phyloP scores from a whole-genome alignment of 441 rosid genomes.

The Flueggea neowawraea region DNA sequence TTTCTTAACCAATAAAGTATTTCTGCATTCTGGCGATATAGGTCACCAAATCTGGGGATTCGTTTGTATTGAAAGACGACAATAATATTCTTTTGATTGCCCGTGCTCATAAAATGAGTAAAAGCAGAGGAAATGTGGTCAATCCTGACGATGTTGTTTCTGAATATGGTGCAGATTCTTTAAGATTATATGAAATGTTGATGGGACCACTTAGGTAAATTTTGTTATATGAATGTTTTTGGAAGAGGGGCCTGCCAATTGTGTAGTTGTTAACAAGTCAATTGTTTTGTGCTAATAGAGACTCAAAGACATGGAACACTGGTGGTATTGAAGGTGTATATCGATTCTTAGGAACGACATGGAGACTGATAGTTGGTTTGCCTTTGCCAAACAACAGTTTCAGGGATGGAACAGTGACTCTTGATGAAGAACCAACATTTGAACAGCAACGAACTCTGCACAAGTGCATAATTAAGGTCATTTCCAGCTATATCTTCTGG shows the following conservation, averaged over 20 bases:
- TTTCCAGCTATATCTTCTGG: constrained; percentile 1
- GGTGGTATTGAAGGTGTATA: constrained; percentile 97
- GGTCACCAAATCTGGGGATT: constrained; percentile 83
- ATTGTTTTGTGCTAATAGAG: constrained; percentile 47
- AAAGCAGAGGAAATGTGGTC: constrained; percentile 98
- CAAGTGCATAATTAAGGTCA: constrained; percentile 91
- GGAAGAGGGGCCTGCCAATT: background rate
- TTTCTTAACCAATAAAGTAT: constrained; percentile 8
- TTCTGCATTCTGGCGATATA: constrained; percentile 14
- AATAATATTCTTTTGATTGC: constrained; percentile 57
- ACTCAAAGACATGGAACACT: constrained; percentile 95
- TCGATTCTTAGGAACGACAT: constrained; percentile 84
- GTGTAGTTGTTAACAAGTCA: background rate
- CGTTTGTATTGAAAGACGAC: constrained; percentile 67
- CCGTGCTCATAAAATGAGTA: constrained; percentile 95
- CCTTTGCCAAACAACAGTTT: constrained; percentile 59
- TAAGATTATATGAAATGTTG: constrained; percentile 95
- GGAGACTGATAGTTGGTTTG: constrained; percentile 85
- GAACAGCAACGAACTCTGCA: constrained; percentile 77
- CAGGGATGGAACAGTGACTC: constrained; percentile 58
- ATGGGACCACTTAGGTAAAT: constrained; percentile 95
- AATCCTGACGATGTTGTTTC: constrained; percentile 92
- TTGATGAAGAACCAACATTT: constrained; percentile 61
- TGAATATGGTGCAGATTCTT: constrained; percentile 94
- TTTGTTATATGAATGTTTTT: background rate